Conservation (phyloP, 495 filamentous ascomycete genomes). For the Aspergillus ellipticus region DNA sequence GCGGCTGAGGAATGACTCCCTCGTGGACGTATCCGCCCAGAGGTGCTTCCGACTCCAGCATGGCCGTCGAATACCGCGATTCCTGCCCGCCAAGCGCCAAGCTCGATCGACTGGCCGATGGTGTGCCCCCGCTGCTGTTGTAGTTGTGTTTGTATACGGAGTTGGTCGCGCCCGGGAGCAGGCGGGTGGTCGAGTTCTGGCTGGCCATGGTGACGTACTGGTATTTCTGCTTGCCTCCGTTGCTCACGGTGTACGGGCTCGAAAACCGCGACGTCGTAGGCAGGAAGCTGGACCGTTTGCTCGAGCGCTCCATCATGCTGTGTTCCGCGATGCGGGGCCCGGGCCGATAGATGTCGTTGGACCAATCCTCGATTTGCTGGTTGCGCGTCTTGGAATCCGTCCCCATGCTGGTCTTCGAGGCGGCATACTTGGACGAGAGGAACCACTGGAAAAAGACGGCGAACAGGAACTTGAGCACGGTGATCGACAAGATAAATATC, state of each 20-base stretch:
- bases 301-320: constrained; percentile 57
- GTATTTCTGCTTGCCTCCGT: constrained; percentile 46
- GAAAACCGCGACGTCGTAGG: constrained; percentile 90
- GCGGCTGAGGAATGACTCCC: constrained; percentile 94
- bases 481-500: constrained; percentile 88
- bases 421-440: constrained; percentile 74
- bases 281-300: constrained; percentile 78
- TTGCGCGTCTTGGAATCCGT: constrained; percentile 75
- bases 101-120: constrained; percentile 50
- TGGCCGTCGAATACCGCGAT: constrained; percentile 48
- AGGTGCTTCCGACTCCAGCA: constrained; percentile 63
- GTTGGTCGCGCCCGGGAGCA: constrained; percentile 59
- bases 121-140: constrained; percentile 60
- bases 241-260: constrained; percentile 76
- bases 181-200: constrained; percentile 73
- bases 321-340: constrained; percentile 75
- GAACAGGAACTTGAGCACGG: constrained; percentile 81
- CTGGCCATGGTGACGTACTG: constrained; percentile 93
- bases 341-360: constrained; percentile 92
- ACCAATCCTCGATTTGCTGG: constrained; percentile 97
- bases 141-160: constrained; percentile 68
- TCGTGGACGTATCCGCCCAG: constrained; percentile 94
- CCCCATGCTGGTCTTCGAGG: constrained; percentile 65
- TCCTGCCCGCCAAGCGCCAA: constrained; percentile 38
- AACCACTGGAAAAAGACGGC: constrained; percentile 96